Base-by-base conservation (phyloP, 2,329 filamentous ascomycete species). In the Talaromyces sp. region DNA sequence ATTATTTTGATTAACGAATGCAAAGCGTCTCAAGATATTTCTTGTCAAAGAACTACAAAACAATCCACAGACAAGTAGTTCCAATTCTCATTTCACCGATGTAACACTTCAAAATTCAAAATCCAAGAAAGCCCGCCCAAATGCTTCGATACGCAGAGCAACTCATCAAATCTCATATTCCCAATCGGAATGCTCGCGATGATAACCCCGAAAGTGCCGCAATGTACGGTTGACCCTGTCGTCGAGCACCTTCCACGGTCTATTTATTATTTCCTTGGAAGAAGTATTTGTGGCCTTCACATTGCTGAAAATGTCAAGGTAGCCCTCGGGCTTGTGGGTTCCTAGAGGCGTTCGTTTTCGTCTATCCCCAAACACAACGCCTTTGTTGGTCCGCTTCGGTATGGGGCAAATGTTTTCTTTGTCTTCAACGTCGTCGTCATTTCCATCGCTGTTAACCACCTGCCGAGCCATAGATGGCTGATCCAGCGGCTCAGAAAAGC, bases 181-280 rank as follows among this genome's bases (percentile, higher is more conserved):
- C 72, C 35, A 71, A 74, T 32, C 64, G 62, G 21, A 68, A 65
- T 1, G 26, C 60, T 0, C 63, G 64, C 7, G 69, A 70, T 24
- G 74, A 73, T 12, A 58, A 74, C 26, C 66, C 71, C 54, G 67
- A 67, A 38, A 74, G 71, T 5, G 48, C 61, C 31, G 64, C 63
- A 27, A 24, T 46, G 43, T 46, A 19, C 43, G 43, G 43, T 7
- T 46, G 19, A 46, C 19, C 43, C 43, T 46, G 43, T 46, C 43
- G 7, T 24, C 43, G 11, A 46, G 43, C 9, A 46, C 21, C 11
- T 46, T 46, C 43, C 43, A 46, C 19, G 24, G 43, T 11, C 3
- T 24, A 6, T 46, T 17, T 19, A 46, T 11, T 46, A 9, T 46
- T 14, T 46, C 8, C 11, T 46, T 24, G 21, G 11, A 19, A 3